These are phyloP conservation scores for Houttuynia cordata DNA, from an alignment of 164 flowering plant genomes.

Conservation along the genomic window DNA sequence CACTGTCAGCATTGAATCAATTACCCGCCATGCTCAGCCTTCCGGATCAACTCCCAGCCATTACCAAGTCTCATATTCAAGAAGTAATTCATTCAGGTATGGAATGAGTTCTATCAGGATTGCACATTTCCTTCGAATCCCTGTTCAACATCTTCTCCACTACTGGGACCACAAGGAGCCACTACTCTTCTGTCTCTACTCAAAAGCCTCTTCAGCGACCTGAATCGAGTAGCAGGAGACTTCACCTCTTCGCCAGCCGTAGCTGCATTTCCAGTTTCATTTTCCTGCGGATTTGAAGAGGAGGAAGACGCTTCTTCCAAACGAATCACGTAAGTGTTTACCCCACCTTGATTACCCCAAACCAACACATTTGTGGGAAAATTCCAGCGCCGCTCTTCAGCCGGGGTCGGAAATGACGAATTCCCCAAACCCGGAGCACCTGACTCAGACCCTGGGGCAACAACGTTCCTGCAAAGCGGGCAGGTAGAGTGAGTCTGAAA, in stretches of 20 bases:
- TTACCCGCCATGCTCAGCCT: not conserved
- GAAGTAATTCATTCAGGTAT: too few species aligned
- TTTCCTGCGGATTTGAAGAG: not conserved
- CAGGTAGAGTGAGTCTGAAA: conserved; percentile 59
- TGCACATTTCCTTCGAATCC: conserved; percentile 1
- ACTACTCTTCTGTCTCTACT: conserved; percentile 4
- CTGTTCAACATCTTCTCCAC: conserved; percentile 3
- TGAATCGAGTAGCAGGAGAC: conserved; percentile 3
- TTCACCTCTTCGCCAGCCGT: not conserved
- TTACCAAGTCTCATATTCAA: too few species aligned
- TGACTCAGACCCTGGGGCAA: conserved; percentile 4
- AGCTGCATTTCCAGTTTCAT: not conserved
- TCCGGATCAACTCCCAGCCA: not conserved
- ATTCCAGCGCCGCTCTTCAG: not conserved
- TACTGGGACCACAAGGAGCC: conserved; percentile 1
- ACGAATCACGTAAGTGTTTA: not conserved
- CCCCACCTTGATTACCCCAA: conserved; percentile 1
- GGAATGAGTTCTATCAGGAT: too few species aligned
- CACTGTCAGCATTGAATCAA: not conserved
- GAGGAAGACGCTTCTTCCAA: conserved; percentile 2
- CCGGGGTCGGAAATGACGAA: not conserved
- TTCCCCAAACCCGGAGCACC: not conserved
- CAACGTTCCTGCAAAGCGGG: conserved; percentile 39
- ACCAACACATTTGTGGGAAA: conserved; percentile 4
- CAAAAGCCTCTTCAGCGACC: conserved; percentile 2